Percentiles rank a stretch among this genome's conserved stretches.
Conservation (phyloP, 1,284 basidiomycete genomes). For the Tilletia indica region DNA sequence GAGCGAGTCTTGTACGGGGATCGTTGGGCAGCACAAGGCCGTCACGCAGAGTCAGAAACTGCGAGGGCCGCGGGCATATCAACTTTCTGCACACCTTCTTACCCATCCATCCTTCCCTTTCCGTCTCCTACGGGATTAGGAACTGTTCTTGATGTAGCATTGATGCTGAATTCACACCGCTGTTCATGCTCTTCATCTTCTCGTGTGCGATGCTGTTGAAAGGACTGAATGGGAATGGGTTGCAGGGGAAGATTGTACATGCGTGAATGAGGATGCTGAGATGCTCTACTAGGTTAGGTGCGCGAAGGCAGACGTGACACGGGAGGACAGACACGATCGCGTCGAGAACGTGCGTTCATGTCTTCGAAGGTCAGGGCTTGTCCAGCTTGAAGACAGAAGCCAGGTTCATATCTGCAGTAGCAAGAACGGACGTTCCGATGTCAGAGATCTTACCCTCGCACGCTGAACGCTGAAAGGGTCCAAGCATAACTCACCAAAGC, state of each 20-base stretch:
- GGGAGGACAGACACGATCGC: too few species aligned
- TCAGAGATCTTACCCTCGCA: too few species aligned
- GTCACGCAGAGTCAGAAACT: conserved; percentile 12
- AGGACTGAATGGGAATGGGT: too few species aligned
- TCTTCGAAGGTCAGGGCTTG: not conserved
- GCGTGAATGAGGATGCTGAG: not conserved
- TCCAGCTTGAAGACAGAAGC: too few species aligned
- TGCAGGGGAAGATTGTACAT: too few species aligned
- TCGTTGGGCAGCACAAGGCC: conserved; percentile 16
- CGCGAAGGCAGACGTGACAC: too few species aligned
- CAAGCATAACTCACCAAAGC: conserved; percentile 30
- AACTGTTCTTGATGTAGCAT: not conserved
- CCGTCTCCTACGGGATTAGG: too few species aligned
- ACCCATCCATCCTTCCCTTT: not conserved
- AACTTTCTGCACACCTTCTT: conserved; percentile 14
- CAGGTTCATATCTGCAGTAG: conserved; percentile 12
- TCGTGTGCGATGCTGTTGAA: too few species aligned
- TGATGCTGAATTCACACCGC: not conserved
- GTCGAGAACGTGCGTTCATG: too few species aligned
- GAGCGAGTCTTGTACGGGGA: not conserved
- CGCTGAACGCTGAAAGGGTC: not conserved
- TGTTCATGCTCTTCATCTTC: too few species aligned
- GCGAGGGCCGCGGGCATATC: conserved; percentile 15
- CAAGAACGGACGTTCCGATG: not conserved
- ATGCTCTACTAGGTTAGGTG: not conserved